Evolutionary conservation across 441 rosid species (phyloP), one percentile per base, ranked within the genome.

Genomic region (Eugenia klotzschiana): DNA sequence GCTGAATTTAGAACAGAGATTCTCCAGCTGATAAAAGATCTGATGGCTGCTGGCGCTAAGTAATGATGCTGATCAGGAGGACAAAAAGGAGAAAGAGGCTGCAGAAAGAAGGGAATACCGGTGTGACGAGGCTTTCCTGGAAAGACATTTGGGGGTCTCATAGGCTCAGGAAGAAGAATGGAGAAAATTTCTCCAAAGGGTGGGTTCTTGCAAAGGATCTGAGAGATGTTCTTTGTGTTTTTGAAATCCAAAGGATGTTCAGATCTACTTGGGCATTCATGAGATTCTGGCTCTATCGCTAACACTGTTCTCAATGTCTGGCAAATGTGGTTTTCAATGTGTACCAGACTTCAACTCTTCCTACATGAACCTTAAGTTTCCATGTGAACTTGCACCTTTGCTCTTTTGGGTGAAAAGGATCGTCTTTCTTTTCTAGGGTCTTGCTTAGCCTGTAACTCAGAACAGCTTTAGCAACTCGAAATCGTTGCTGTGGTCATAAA

Each of bases 1-100:
- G 82, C 87, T 72, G 86, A 77, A 27, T 87, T 90, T 93, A 88
- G 92, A 25, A 82, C 77, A 54, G 97, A 95, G 83, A 88, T 95
- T 72, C 85, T 91, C 81, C 83, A n/a, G 84, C 86, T 96, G 82
- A 92, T 94, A 57, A 87, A 50, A 84, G 86, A 81, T 77, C 89
- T 93, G 55, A 92, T 93, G 92, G 82, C 84, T 25, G 81, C 84
- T 55, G 14, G 40, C 6, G n/a, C n/a, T 18, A 64, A 64, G 46
- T 33, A 22, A 33, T 18, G 46, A 33, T 20, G 77, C 46, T 20
- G 15, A 69, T 22, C 1, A 4, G 43, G 20, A 25, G 26, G 26
- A 9, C 4, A 4, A n/a, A 9, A 23, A 12, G 18, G 40, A 64
- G 6, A 8, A 11, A 18, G 46, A 20, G 51, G 51, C 41, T 27